Evolutionary conservation across 139 green algal species (phyloP).

Genomic region (Coccomyxa sp.): DNA sequence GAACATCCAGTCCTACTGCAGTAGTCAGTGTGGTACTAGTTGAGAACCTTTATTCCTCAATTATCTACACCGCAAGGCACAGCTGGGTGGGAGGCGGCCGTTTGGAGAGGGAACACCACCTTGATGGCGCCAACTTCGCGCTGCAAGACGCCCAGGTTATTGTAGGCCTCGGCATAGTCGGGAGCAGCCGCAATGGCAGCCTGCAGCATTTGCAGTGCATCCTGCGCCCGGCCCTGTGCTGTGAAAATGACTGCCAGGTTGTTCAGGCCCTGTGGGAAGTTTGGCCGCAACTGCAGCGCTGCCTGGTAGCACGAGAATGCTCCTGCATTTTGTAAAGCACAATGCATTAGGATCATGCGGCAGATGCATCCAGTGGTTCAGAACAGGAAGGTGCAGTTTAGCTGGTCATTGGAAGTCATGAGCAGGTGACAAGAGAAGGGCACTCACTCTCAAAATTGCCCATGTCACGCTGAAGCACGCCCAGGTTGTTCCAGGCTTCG

Average conservation of each 20-base stretch:
- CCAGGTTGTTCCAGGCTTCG: conserved; percentile 93
- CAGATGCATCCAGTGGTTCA: background rate
- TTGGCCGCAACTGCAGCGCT: conserved; percentile 39
- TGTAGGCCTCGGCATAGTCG: conserved; percentile 73
- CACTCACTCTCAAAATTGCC: background rate
- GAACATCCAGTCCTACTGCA: no score
- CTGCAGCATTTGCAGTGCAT: conserved; percentile 77
- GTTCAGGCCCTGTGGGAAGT: conserved; percentile 69
- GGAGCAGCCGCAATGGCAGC: conserved; percentile 67
- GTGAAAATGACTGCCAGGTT: conserved; percentile 95
- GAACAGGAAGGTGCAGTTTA: background rate
- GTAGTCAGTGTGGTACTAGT: no score
- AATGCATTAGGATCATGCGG: no score
- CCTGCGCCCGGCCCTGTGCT: conserved; percentile 39
- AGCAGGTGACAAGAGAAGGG: background rate
- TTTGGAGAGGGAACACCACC: background rate
- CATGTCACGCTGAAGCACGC: conserved; percentile 6
- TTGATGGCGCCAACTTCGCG: conserved; percentile 42
- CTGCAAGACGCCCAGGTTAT: conserved; percentile 58
- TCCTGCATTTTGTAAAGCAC: background rate
- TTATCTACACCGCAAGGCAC: background rate
- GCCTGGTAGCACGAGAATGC: conserved; percentile 56
- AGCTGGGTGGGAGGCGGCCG: background rate
- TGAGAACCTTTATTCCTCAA: no score
- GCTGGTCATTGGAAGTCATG: background rate